These are phyloP conservation scores for Dianthus caryophyllus DNA, from an alignment of 148 eudicot genomes.

Conservation along the genomic window DNA sequence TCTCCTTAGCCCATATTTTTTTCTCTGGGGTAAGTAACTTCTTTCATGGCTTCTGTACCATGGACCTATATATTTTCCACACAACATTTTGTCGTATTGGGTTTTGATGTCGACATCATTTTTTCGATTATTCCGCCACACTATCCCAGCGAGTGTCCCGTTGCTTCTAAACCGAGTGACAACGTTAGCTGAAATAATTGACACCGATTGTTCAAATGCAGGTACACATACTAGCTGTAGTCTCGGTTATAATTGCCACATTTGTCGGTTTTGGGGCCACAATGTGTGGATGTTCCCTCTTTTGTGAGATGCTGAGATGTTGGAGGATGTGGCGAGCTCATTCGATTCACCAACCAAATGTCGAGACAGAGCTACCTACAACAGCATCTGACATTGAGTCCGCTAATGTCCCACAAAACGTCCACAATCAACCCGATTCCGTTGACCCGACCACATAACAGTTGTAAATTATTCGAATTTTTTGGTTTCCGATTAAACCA, in stretches of 20 bases:
- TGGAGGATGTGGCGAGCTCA: slow-evolving; percentile 29
- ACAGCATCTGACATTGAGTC: slow-evolving; percentile 9
- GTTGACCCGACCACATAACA: not conserved
- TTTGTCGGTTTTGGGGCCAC: slow-evolving; percentile 80
- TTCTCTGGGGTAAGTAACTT: slow-evolving; percentile 49
- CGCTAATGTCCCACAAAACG: slow-evolving; percentile 7
- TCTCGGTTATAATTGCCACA: slow-evolving; percentile 76
- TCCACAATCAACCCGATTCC: slow-evolving; percentile 12
- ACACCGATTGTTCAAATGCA: slow-evolving; percentile 22
- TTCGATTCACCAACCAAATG: slow-evolving; percentile 23
- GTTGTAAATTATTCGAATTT: not conserved
- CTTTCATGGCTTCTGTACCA: not conserved
- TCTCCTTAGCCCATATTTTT: slow-evolving; percentile 64
- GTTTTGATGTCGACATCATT: too few relatives aligned
- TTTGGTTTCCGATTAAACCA: too few relatives aligned
- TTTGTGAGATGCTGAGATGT: slow-evolving; percentile 47
- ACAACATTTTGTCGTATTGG: too few relatives aligned
- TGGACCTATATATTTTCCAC: too few relatives aligned
- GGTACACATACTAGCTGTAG: slow-evolving; percentile 70
- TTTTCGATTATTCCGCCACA: too few relatives aligned
- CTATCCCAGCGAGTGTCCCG: too few relatives aligned
- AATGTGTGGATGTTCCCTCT: slow-evolving; percentile 61
- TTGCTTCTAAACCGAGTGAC: too few relatives aligned
- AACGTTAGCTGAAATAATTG: too few relatives aligned
- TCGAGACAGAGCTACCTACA: slow-evolving; percentile 9